Base-by-base conservation (phyloP, 805 yeast genomes). In the Ogataea trehalophila region DNA sequence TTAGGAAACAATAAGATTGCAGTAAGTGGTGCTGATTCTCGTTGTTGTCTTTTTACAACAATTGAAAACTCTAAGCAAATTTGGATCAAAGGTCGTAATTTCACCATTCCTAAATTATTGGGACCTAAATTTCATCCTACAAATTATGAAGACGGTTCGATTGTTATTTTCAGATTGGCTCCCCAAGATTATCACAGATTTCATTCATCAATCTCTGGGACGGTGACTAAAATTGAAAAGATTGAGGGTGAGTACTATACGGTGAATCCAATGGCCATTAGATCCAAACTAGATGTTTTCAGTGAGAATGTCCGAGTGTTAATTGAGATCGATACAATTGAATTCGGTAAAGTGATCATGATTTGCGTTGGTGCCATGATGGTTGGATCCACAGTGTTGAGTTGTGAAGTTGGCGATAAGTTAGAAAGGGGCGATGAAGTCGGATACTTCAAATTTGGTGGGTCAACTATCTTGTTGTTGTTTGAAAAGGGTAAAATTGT, bases 101-200 rank as follows among this genome's bases (percentile, higher is more conserved):
- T 92, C 64, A 76, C 89, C 0, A 60, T 92, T 17, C 66, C 72
- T 5, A 81, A 86, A 52, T 69, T 92, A 3, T 31, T 44, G 11
- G 59, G 60, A 2, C 38, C 47, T 2, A 42, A 50, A 14, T 50
- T 52, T 36, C 69, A 87, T 46, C 72, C 76, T 42, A 72, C 73
- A 0, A 67, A 67, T 43, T 70, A 68, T 45, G 58, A 60, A 16
- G 70, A 74, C 5, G 85, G 89, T 38, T 71, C 90, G 4, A 65
- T 91, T 39, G 91, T 85, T 0, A 79, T 92, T 2, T 92, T 92
- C 65, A 70, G 99, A 48, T 70, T 92, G 39, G 98, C 99, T 0
- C 99, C 99, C 1, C 99, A 92, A 63, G 99, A 92, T 63, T 92
- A 92, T 61, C 99, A 92, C 62, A 71, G 99, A 40, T 91, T 92